Percentiles rank a stretch among this genome's conserved stretches.
These are phyloP conservation scores for Nicotiana benthamiana DNA, from an alignment of 257 asterid species.

Conservation along the genomic window DNA sequence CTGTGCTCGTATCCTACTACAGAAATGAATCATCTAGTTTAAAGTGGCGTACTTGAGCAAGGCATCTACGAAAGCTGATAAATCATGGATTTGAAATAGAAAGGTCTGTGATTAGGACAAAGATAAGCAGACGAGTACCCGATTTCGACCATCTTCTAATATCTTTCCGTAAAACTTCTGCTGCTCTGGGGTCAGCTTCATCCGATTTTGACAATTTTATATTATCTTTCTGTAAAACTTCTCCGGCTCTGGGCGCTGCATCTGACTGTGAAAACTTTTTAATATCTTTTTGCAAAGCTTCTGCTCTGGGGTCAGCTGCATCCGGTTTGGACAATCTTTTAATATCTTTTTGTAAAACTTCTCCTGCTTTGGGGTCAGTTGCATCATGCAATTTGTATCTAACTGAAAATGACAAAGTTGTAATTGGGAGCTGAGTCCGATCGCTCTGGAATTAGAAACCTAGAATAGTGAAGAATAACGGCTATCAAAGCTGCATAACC, in stretches of 20 bases:
- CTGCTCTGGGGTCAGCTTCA: constrained; percentile 22
- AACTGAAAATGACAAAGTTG: constrained; percentile 33
- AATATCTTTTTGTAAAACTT: not conserved
- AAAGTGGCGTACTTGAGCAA: not conserved
- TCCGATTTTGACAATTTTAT: constrained; percentile 54
- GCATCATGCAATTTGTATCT: constrained; percentile 37
- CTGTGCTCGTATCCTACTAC: not conserved
- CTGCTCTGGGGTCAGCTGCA: constrained; percentile 19
- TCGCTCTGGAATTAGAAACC: constrained; percentile 1
- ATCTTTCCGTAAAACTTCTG: constrained; percentile 56
- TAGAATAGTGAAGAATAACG: not conserved
- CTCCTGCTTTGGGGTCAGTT: not conserved
- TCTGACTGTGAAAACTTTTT: constrained; percentile 51
- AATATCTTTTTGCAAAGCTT: constrained; percentile 20
- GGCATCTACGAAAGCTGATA: not conserved
- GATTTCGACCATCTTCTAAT: constrained; percentile 44
- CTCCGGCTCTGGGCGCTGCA: constrained; percentile 29
- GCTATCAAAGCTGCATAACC: constrained; percentile 9
- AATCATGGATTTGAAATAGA: not conserved
- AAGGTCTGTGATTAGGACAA: not conserved
- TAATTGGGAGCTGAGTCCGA: not conserved
- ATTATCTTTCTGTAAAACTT: constrained; percentile 49
- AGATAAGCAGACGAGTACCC: constrained; percentile 34
- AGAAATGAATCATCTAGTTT: constrained; percentile 2
- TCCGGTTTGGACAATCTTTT: not conserved